Evolutionary conservation across 2,329 filamentous ascomycete species (phyloP).

Genomic region (Arthrobotrys pseudoclavata): DNA sequence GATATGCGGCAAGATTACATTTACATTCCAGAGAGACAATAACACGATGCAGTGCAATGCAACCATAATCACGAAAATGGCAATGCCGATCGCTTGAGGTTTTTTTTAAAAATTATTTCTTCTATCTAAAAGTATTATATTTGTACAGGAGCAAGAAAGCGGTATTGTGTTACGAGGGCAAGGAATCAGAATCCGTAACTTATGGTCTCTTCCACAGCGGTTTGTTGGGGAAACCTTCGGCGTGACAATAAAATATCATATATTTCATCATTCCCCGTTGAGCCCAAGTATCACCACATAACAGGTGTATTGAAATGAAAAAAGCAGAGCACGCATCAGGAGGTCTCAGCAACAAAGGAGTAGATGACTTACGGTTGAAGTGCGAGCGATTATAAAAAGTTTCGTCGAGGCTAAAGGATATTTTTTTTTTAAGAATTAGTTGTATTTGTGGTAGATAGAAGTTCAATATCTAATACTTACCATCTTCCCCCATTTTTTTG

Average conservation of each 20-base stretch:
- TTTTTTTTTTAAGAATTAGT: no score
- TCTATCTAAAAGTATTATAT: neutral
- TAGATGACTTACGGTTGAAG: neutral
- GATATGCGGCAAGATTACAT: neutral
- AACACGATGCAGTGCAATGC: neutral
- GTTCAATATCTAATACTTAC: no score
- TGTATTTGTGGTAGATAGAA: no score
- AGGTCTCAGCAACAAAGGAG: neutral
- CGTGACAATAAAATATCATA: slow-evolving; percentile 24
- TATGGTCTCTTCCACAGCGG: neutral
- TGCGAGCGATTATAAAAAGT: neutral
- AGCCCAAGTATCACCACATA: neutral
- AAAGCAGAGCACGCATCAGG: slow-evolving; percentile 5
- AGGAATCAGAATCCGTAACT: slow-evolving; percentile 39
- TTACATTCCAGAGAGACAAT: slow-evolving; percentile 1
- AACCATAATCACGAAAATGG: neutral
- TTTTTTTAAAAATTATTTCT: neutral
- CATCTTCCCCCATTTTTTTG: no score
- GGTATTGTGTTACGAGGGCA: neutral
- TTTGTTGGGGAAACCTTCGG: slow-evolving; percentile 5
- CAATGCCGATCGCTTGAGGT: neutral
- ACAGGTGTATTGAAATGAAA: neutral
- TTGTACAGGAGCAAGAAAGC: neutral
- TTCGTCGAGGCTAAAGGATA: no score
- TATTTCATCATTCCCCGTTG: slow-evolving; percentile 25